Evolutionary conservation across 139 green algal species (phyloP), one percentile per base, ranked within the genome.

Genomic region (Limnomonas spitsbergensis): DNA sequence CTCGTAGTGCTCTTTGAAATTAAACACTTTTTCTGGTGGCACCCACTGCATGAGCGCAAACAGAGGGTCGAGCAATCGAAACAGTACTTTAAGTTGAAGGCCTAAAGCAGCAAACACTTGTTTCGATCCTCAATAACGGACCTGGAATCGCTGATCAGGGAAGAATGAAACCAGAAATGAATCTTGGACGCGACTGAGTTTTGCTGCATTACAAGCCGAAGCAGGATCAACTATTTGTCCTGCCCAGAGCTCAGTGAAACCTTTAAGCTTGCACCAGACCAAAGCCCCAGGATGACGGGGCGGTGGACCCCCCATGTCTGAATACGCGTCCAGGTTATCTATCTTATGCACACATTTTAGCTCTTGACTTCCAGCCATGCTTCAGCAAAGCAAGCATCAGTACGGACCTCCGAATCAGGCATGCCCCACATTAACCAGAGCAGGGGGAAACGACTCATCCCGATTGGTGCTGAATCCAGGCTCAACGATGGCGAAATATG

Each of bases 401-500:
- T n/a, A n/a, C n/a, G n/a, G n/a, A n/a, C n/a, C n/a, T n/a, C n/a
- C n/a, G n/a, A n/a, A n/a, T n/a, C n/a, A n/a, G n/a, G n/a, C n/a
- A n/a, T n/a, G n/a, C n/a, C n/a, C n/a, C n/a, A n/a, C n/a, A n/a
- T n/a, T n/a, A n/a, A n/a, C n/a, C n/a, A n/a, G n/a, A n/a, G n/a
- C n/a, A n/a, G n/a, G n/a, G n/a, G n/a, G n/a, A n/a, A n/a, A n/a
- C n/a, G n/a, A n/a, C n/a, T n/a, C n/a, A n/a, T n/a, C n/a, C n/a
- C n/a, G n/a, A n/a, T n/a, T n/a, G n/a, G n/a, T n/a, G n/a, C n/a
- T n/a, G n/a, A n/a, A n/a, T n/a, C n/a, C n/a, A n/a, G n/a, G n/a
- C n/a, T n/a, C n/a, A n/a, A n/a, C n/a, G 4, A 86, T 85, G 81
- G 73, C 81, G 0, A 86, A 86, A 38, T 86, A 86, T 69, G 81